Base-by-base conservation (phyloP, 2,329 filamentous ascomycete genomes). In the Ciborinia camelliae region DNA sequence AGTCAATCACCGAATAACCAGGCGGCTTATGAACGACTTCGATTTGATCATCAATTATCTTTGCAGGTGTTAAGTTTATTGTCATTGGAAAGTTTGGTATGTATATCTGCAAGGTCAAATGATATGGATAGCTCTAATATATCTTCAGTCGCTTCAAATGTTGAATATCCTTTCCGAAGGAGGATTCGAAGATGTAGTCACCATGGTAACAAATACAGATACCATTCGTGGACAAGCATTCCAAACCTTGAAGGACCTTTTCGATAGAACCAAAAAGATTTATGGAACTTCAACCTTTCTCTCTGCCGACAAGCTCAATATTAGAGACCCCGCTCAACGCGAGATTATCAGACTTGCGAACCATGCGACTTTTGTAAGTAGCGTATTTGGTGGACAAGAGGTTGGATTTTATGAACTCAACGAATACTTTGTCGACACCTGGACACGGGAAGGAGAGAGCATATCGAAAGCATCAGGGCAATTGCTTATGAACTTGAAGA, bases 361-460 rank as follows among this genome's bases (percentile, higher is more conserved):
- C 69, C 77, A 88, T 57, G 86, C 86, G 14, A 87, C 85, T 0
- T 89, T 88, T 71, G 81, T 87, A 35, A 85, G 84, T 0, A 84
- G 82, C 67, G 82, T 88, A 32, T 86, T 89, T 70, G 81, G 81
- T n/a, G 83, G 84, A 20, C 83, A 86, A 69, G 84, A 87, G 72
- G 84, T 88, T 66, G 84, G 84, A 12, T 87, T 89, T 69, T 83
- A 82, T 57, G 84, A 88, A 67, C 75, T 89, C 51, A 86, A 89
- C 70, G 82, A 86, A 52, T 80, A 82, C 69, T 89, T 89, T 71
- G 77, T 89, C 30, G 82, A 87, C 52, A 85, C 84, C 0, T 89
- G 89, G 71, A 83, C 87, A 10, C 82, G 84, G 0, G 81, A 86
- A 63, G 83, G 84, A 30, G 81, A 80, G 45, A 79, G 83, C 14